Evolutionary conservation across 441 rosid species (phyloP), one percentile per base, ranked within the genome.

Genomic region (Erodium texanum): DNA sequence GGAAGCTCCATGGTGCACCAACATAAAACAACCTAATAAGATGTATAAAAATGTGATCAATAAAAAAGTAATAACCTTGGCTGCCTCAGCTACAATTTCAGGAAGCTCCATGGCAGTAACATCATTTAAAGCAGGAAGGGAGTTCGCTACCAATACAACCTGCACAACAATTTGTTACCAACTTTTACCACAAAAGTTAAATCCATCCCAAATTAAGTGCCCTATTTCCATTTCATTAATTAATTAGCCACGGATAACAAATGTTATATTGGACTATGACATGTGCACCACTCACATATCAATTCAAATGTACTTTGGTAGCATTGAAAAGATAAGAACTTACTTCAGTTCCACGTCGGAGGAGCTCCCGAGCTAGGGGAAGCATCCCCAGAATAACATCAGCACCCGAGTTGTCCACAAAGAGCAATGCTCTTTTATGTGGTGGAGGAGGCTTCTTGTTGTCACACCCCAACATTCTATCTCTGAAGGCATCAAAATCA

Each of bases 381-480:
- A 94, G 97, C 99, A 94, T 94, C 59, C 99, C 99, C 32, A 94
- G 83, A 71, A 94, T 85, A 73, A 94, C 66, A 45, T 94, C 99
- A 74, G 99, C 98, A 74, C 99, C 99, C 0, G 99, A 85, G 83
- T 94, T 94, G 82, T 94, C 99, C 71, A 94, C 98, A 80, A 94
- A 94, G 68, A 94, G 94, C 70, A 94, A 76, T 68, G 97, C 99
- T 82, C 97, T 86, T 81, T 87, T 94, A 74, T 94, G 96, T 24
- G 88, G 86, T 34, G 0, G 77, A 77, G 0, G 77, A 77, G 89
- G 94, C 77, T 82, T 87, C 78, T 81, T 83, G 66, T 76, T 80
- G 58, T 76, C 87, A 72, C 85, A 76, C 34, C 96, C 94, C 69
- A 89, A 76, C 90, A 94, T 87, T 79, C 97, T 87, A 77, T 87